phyloP scores from a whole-genome alignment of 352 stramenopile genomes.

The Globisporangium nagaii region DNA sequence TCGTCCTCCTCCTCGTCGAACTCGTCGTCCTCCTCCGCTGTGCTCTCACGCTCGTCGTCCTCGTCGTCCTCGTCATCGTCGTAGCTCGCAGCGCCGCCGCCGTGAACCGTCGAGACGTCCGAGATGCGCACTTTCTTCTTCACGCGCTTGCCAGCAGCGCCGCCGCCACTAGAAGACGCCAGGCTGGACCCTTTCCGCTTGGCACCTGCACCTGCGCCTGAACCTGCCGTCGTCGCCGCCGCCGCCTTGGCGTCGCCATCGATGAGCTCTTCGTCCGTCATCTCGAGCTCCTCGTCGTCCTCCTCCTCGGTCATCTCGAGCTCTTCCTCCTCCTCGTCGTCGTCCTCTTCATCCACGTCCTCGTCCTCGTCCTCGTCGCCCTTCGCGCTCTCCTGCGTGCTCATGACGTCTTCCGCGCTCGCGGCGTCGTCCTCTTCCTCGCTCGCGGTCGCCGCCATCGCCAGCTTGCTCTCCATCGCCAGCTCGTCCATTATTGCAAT shows the following conservation, averaged over 20 bases:
- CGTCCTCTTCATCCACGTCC: conserved; percentile 31
- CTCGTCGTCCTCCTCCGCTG: conserved; percentile 20
- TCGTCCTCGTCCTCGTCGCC: conserved; percentile 28
- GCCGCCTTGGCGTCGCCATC: conserved; percentile 10
- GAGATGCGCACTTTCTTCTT: conserved; percentile 22
- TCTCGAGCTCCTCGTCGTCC: conserved; percentile 21
- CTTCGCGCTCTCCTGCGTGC: conserved; percentile 22
- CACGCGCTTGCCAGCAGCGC: background rate
- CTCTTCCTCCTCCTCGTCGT: conserved; percentile 20
- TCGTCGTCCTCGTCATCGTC: conserved; percentile 24
- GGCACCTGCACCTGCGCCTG: background rate
- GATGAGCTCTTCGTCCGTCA: conserved; percentile 14
- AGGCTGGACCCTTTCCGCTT: no score
- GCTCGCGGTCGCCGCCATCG: background rate
- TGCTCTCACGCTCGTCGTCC: conserved; percentile 11
- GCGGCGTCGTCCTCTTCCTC: conserved; percentile 10
- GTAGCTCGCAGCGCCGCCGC: conserved; percentile 3
- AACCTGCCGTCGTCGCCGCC: background rate
- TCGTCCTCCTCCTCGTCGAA: conserved; percentile 53
- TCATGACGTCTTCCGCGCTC: conserved; percentile 11
- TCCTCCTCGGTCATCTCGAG: conserved; percentile 41
- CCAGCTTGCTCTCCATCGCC: background rate
- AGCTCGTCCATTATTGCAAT: background rate
- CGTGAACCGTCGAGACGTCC: conserved; percentile 15
- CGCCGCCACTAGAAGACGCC: no score